Base-by-base conservation (phyloP, 805 yeast species). In the Candida krabiensis region DNA sequence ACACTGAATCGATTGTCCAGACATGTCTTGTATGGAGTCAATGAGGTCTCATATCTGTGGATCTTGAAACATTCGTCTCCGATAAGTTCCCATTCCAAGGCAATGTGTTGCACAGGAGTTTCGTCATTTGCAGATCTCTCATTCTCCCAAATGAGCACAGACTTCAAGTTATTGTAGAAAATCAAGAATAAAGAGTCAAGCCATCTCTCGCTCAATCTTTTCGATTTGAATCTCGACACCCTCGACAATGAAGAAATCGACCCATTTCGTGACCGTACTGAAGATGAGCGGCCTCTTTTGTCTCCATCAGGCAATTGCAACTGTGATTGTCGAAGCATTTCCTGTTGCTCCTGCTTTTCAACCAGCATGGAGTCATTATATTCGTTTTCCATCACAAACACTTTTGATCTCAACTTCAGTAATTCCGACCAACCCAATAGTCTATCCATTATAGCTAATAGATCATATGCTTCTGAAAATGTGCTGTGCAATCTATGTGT, bases 371-470 rank as follows among this genome's bases (percentile, higher is more conserved):
- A 38, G 30, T 52, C 52, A 33, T 58, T 47, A 49, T 79, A 79
- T 54, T 85, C 91, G 28, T 75, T 79, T 52, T 80, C 86, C 89
- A 91, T 91, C 8, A 87, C 78, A 62, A 91, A 91, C 0, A 85
- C 80, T 14, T 70, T 65, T 1, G 89, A 78, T 41, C 96, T 77
- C 26, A 81, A 54, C 40, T 69, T 67, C 47, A 90, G 69, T 24
- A 88, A 60, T 24, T 73, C 76, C 49, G 86, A 87, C 99, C 99
- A 91, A 4, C 96, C 96, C 28, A 81, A 67, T 17, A 71, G 63
- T 14, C 81, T 73, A 3, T 81, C 78, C 47, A 93, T 73, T 7
- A 78, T 68, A 4, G 95, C 79, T 40, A 91, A 61, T 39, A 89
- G 61, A 29, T 80, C 82, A 58, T 87, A 91, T 1, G 86, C 86